Evolutionary conservation across 257 asterid species (phyloP), one percentile per base, ranked within the genome.

Genomic region (Rehmannia glutinosa): DNA sequence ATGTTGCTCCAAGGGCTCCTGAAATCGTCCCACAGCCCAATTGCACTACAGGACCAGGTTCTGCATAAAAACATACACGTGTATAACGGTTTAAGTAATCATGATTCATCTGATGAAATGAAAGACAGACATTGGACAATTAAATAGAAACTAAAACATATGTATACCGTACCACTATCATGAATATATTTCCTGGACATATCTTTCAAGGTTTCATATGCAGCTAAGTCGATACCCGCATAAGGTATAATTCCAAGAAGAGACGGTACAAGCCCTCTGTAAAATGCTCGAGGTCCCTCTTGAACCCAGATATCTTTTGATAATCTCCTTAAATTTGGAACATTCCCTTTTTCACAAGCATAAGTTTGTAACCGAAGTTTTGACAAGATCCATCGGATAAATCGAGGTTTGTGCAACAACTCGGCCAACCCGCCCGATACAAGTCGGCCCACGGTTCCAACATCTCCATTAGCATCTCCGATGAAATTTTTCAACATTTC

Each of bases 321-420:
- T 49, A 95, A 67, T 77, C 74, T 87, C 47, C 87, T 79, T 62
- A 94, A 73, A 71, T 50, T 83, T 8, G 99, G 99, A 72, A 78
- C 83, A 63, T 12, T 78, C 35, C 99, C 99, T 54, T 66, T 76
- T 28, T 81, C 98, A 80, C 90, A 81, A 54, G 71, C 55, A 79
- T 61, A 75, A 19, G 99, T 94, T 71, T 94, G 98, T 62, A 94
- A 79, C 41, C 99, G 84, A n/a, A 21, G 99, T 95, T 76, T 95
- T 91, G 16, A 95, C 95, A 58, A 95, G 97, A 80, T 95, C 98
- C 99, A 95, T 91, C 0, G 99, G 99, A 70, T 95, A 95, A 50
- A 95, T 89, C 38, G 91, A 77, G 20, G 99, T 81, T 81, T 94
- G 99, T 15, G 99, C 99, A 76, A 91, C 97, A 12, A 97, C 97